Conservation (phyloP, 2,329 filamentous ascomycete genomes). For the Camptophora hylomeconis region DNA sequence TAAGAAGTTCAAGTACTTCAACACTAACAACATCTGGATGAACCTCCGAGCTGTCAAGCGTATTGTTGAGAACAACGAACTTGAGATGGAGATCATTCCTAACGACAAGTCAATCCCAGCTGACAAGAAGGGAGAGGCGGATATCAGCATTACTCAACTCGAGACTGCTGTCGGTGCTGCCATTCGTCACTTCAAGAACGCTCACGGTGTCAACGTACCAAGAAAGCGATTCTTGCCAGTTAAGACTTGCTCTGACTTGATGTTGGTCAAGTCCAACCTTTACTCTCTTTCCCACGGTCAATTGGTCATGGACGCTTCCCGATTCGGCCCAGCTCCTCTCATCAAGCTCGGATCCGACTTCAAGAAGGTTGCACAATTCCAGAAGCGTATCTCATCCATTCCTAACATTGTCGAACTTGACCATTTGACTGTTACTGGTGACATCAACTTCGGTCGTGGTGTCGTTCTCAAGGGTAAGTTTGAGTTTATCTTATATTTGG, state of each 20-base stretch:
- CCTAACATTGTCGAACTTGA: conserved; percentile 38
- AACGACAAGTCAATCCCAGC: conserved; percentile 98
- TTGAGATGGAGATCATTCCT: conserved; percentile 98
- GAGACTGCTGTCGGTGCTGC: conserved; percentile 97
- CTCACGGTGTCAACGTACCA: conserved; percentile 96
- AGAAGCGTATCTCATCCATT: conserved; percentile 38
- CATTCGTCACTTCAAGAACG: conserved; percentile 97
- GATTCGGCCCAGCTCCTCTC: conserved; percentile 89
- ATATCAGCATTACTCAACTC: conserved; percentile 93
- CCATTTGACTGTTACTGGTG: conserved; percentile 93
- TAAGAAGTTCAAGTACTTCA: conserved; percentile 99
- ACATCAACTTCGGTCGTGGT: conserved; percentile 89
- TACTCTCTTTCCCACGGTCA: conserved; percentile 98
- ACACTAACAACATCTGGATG: conserved; percentile 99
- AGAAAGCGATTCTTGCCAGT: conserved; percentile 96
- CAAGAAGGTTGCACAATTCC: conserved; percentile 90
- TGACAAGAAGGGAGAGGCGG: conserved; percentile 99
- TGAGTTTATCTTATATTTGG: not conserved
- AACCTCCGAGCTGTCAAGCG: conserved; percentile 96
- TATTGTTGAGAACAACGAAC: conserved; percentile 94
- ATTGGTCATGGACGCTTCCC: conserved; percentile 89
- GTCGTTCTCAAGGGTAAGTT: conserved; percentile 74
- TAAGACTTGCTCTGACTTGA: conserved; percentile 98
- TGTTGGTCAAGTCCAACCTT: conserved; percentile 98
- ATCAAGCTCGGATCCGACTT: conserved; percentile 99